Conservation (phyloP, 2,329 filamentous ascomycete genomes). For the Cytospora piceae region DNA sequence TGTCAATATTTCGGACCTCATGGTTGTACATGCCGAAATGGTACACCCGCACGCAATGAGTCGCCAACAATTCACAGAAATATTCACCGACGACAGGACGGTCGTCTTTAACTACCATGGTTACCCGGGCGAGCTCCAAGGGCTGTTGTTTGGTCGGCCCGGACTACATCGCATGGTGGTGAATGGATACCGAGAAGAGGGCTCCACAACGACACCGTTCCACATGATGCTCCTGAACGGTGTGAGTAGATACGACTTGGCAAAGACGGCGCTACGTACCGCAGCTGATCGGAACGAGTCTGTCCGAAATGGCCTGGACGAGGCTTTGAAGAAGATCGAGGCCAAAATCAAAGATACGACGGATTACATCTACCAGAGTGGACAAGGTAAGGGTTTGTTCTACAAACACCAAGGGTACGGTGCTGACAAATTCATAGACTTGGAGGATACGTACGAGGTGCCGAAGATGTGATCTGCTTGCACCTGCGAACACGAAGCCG, state of each 20-base stretch:
- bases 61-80: conserved; percentile 52
- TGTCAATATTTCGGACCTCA: conserved; percentile 68
- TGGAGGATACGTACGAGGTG: conserved; percentile 54
- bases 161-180: conserved; percentile 57
- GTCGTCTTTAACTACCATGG: conserved; percentile 72
- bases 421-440: conserved; percentile 44
- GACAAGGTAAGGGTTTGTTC: conserved; percentile 49
- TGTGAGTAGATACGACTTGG: conserved; percentile 64
- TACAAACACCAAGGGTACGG: conserved; percentile 15
- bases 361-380: conserved; percentile 55
- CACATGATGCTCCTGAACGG: conserved; percentile 70
- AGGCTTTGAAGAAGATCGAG: conserved; percentile 52
- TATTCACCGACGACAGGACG: conserved; percentile 60
- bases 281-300: conserved; percentile 52
- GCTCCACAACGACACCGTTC: conserved; percentile 69
- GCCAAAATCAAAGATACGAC: conserved; percentile 52
- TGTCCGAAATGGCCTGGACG: conserved; percentile 49
- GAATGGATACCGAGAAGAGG: conserved; percentile 66
- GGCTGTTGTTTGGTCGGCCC: conserved; percentile 62
- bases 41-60: conserved; percentile 63
- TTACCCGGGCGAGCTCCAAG: conserved; percentile 63
- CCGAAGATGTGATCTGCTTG: conserved; percentile 45
- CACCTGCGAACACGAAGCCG: too few species aligned
- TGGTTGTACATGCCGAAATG: conserved; percentile 61
- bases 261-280: conserved; percentile 55